A percentile compares a stretch with the other conserved stretches of the same genome.
phyloP scores from a whole-genome alignment of 2,329 filamentous ascomycete genomes.

The Byssochlamys sp. region DNA sequence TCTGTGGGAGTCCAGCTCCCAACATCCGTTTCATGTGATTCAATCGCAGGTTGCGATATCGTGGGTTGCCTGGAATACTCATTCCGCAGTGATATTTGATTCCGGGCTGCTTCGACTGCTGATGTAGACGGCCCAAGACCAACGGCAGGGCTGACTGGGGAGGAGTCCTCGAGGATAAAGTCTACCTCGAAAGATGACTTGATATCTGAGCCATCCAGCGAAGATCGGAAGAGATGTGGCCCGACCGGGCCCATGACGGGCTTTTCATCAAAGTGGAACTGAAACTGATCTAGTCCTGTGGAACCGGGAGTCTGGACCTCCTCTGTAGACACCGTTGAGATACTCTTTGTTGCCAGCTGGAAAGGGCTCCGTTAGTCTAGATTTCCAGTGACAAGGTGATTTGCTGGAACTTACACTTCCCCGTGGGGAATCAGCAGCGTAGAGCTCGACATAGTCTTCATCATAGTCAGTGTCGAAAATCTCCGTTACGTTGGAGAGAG shows the following conservation, averaged over 20 bases:
- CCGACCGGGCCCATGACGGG: conserved; percentile 71
- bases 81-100: conserved; percentile 13
- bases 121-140: conserved; percentile 7
- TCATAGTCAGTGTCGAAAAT: conserved; percentile 28
- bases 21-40: conserved; percentile 17
- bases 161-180: conserved; percentile 8
- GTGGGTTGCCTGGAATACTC: conserved; percentile 1
- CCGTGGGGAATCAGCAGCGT: conserved; percentile 12
- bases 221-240: conserved; percentile 74
- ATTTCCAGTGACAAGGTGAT: not conserved
- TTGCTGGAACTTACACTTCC: conserved; percentile 9
- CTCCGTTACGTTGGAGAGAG: conserved; percentile 23
- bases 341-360: conserved; percentile 62
- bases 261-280: conserved; percentile 50
- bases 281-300: conserved; percentile 51
- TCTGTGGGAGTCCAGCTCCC: conserved; percentile 18
- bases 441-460: conserved; percentile 16
- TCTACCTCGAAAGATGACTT: conserved; percentile 12
- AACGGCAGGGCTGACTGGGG: conserved; percentile 6
- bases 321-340: conserved; percentile 80
- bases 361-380: not conserved
- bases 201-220: conserved; percentile 7
- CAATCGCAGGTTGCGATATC: conserved; percentile 8
- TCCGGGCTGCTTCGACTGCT: conserved; percentile 8
- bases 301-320: conserved; percentile 71